phyloP scores from a whole-genome alignment of 768 basidiomycete species.

The Lyophyllum shimeji region DNA sequence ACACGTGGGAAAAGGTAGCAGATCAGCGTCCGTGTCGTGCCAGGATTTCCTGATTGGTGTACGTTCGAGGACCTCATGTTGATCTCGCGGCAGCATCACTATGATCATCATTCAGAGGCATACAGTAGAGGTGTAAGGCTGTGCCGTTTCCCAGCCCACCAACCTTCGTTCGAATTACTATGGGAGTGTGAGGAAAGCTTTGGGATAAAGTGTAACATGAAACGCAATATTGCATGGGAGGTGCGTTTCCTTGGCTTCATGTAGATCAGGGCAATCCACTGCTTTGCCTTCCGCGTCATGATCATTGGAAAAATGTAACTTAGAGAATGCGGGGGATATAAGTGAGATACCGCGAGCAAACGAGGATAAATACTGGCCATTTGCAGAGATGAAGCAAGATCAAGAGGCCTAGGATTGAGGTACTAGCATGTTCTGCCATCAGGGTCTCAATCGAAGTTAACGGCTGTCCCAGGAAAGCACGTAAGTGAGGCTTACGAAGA shows the following conservation, averaged over 20 bases:
- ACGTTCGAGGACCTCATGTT: constrained; percentile 9
- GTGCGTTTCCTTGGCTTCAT: constrained; percentile 16
- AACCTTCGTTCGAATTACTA: constrained; percentile 15
- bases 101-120: constrained; percentile 4
- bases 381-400: not conserved
- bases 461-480: not conserved
- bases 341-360: not conserved
- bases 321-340: not conserved
- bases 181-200: constrained; percentile 3
- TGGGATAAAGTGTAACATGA: constrained; percentile 4
- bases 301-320: not conserved
- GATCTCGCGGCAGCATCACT: constrained; percentile 3
- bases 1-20: constrained; percentile 1
- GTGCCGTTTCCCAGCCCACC: constrained; percentile 22
- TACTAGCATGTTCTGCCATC: constrained; percentile 15
- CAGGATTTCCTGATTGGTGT: constrained; percentile 7
- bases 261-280: not conserved
- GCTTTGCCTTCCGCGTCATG: not conserved
- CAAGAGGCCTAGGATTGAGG: constrained; percentile 1
- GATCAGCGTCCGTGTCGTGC: not conserved
- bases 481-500: not conserved
- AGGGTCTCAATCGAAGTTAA: constrained; percentile 2
- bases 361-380: not conserved
- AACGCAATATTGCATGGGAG: constrained; percentile 5
- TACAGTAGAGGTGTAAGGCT: constrained; percentile 9